Evolutionary conservation across 2,329 filamentous ascomycete genomes (phyloP).

Genomic region (Chalaropsis thielavioides): DNA sequence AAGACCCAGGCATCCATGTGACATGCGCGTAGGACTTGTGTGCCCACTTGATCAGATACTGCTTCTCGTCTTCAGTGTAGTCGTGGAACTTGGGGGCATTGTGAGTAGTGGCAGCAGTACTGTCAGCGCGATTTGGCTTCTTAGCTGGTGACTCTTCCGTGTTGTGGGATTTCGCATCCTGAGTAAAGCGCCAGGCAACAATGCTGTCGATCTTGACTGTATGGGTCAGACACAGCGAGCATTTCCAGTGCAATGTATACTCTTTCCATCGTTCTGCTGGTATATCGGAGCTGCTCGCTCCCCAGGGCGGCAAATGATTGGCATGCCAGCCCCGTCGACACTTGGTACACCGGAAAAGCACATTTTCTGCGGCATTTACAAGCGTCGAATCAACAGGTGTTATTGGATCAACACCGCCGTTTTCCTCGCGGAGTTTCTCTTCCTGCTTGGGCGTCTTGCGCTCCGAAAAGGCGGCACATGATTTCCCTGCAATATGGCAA

Average conservation of each 20-base stretch:
- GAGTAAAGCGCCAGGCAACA: conserved; percentile 70
- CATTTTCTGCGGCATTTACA: conserved; percentile 59
- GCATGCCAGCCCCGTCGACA: conserved; percentile 75
- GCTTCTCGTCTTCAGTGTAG: conserved; percentile 49
- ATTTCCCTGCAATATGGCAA: conserved; percentile 49
- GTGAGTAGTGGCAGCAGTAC: neutral
- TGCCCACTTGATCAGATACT: conserved; percentile 87
- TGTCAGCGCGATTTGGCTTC: neutral
- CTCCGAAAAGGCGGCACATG: conserved; percentile 61
- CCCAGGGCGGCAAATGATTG: conserved; percentile 54
- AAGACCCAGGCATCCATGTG: conserved; percentile 75
- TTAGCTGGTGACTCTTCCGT: conserved; percentile 18
- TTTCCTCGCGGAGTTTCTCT: conserved; percentile 66
- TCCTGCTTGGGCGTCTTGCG: conserved; percentile 66
- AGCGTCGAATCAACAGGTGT: conserved; percentile 45
- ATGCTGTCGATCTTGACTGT: conserved; percentile 58
- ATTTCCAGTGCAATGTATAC: conserved; percentile 63
- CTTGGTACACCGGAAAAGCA: conserved; percentile 67
- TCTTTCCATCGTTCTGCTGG: conserved; percentile 46
- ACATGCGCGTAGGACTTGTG: conserved; percentile 66
- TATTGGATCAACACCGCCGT: conserved; percentile 64
- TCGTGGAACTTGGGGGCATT: conserved; percentile 29
- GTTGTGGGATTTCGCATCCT: conserved; percentile 3
- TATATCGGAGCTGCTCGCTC: conserved; percentile 33
- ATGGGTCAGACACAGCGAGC: conserved; percentile 56